Evolutionary conservation across 768 basidiomycete species (phyloP).

Genomic region (Hydnum rufescens): DNA sequence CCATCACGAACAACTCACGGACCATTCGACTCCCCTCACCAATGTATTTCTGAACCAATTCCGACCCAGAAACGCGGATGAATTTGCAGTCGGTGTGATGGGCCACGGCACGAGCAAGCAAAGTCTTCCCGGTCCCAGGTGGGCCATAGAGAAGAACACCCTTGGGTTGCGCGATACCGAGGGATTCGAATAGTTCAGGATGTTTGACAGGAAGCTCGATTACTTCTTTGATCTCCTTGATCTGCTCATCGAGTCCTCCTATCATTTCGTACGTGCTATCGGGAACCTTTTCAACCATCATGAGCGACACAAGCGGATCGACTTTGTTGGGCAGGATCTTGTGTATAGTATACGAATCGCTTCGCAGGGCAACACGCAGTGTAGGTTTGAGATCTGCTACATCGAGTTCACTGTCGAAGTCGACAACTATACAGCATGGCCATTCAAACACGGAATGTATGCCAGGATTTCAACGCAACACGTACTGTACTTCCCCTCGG

Average conservation of each 20-base stretch:
- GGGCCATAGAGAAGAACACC: slow-evolving; percentile 92
- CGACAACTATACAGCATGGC: slow-evolving; percentile 45
- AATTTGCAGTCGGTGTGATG: slow-evolving; percentile 97
- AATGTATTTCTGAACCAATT: slow-evolving; percentile 95
- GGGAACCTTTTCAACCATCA: slow-evolving; percentile 99
- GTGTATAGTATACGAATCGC: slow-evolving; percentile 92
- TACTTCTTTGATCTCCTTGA: slow-evolving; percentile 98
- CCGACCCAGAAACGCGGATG: slow-evolving; percentile 84
- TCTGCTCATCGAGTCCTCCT: slow-evolving; percentile 92
- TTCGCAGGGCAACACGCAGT: slow-evolving; percentile 84
- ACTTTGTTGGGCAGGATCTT: slow-evolving; percentile 95
- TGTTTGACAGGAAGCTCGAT: slow-evolving; percentile 96
- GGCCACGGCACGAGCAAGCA: slow-evolving; percentile 86
- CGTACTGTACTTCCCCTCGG: slow-evolving; percentile 97
- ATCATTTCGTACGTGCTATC: slow-evolving; percentile 99
- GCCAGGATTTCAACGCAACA: slow-evolving; percentile 9
- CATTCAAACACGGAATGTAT: background rate
- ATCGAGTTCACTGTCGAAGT: slow-evolving; percentile 77
- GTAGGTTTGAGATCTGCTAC: slow-evolving; percentile 60
- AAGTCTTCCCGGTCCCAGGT: slow-evolving; percentile 90
- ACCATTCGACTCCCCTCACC: slow-evolving; percentile 96
- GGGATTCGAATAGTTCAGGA: slow-evolving; percentile 86
- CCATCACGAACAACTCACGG: slow-evolving; percentile 95
- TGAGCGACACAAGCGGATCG: slow-evolving; percentile 91
- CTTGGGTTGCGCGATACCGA: slow-evolving; percentile 94